Evolutionary conservation across 2,329 filamentous ascomycete species (phyloP).

Genomic region (Trichophyton rubrum): DNA sequence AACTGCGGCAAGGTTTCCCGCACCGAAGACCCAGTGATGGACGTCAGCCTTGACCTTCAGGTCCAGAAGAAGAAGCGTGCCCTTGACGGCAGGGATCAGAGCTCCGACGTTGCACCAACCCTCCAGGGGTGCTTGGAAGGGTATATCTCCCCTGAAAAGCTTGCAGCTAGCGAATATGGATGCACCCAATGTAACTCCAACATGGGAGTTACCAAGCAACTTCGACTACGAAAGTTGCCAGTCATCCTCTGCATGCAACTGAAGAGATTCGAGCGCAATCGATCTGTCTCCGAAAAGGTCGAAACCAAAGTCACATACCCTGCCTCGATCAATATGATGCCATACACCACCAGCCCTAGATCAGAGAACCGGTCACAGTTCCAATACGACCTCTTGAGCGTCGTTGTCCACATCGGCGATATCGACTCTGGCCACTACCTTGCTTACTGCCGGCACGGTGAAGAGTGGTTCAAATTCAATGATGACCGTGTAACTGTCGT

Average conservation of each 20-base stretch:
- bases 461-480: slow-evolving; percentile 91
- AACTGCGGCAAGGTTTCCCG: slow-evolving; percentile 73
- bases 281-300: slow-evolving; percentile 69
- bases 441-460: slow-evolving; percentile 72
- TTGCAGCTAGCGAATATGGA: slow-evolving; percentile 63
- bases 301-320: slow-evolving; percentile 79
- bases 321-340: slow-evolving; percentile 74
- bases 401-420: slow-evolving; percentile 86
- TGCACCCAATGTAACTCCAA: slow-evolving; percentile 65
- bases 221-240: slow-evolving; percentile 71
- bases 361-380: slow-evolving; percentile 40
- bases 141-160: slow-evolving; percentile 72
- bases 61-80: slow-evolving; percentile 51
- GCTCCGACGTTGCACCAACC: slow-evolving; percentile 37
- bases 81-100: slow-evolving; percentile 28
- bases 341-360: slow-evolving; percentile 61
- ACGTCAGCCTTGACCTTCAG: slow-evolving; percentile 79
- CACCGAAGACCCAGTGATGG: slow-evolving; percentile 77
- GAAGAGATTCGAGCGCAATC: slow-evolving; percentile 72
- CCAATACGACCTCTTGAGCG: slow-evolving; percentile 75
- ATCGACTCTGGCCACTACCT: slow-evolving; percentile 88
- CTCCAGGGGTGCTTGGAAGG: slow-evolving; percentile 69
- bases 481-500: slow-evolving; percentile 84
- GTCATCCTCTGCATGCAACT: slow-evolving; percentile 86
- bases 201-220: slow-evolving; percentile 70